A percentile compares a stretch with the other conserved stretches of the same genome.
These are phyloP conservation scores for Hypsizygus marmoreus DNA, from an alignment of 768 basidiomycete genomes.

Conservation along the genomic window DNA sequence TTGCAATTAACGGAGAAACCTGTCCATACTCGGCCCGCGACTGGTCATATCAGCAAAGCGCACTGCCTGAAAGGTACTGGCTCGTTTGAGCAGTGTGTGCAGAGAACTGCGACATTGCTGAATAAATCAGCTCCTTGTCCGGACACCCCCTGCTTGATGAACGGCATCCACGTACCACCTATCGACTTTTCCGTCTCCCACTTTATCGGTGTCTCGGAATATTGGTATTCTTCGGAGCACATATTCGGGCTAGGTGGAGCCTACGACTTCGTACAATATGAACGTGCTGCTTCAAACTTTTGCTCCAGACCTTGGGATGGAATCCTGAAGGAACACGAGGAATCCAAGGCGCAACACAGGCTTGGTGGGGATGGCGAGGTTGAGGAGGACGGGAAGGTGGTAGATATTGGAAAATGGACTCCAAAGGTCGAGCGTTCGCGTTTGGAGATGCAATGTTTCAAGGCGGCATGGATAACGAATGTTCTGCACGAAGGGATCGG, in stretches of 20 bases:
- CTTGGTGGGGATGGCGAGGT: conserved; percentile 71
- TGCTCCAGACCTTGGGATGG: conserved; percentile 79
- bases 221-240: conserved; percentile 99
- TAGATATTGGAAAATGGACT: conserved; percentile 71
- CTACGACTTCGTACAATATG: conserved; percentile 96
- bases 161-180: conserved; percentile 89
- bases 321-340: conserved; percentile 70
- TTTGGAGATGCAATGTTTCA: conserved; percentile 98
- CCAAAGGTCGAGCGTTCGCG: conserved; percentile 78
- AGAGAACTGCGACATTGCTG: conserved; percentile 70
- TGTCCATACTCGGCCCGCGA: conserved; percentile 39
- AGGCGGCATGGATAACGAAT: conserved; percentile 97
- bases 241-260: conserved; percentile 93
- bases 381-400: conserved; percentile 55
- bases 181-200: conserved; percentile 93
- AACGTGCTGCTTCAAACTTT: conserved; percentile 86
- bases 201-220: conserved; percentile 97
- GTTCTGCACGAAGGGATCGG: conserved; percentile 96
- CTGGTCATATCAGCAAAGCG: conserved; percentile 46
- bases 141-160: conserved; percentile 87
- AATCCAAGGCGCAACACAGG: conserved; percentile 44
- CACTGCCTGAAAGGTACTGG: conserved; percentile 84
- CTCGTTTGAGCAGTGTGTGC: conserved; percentile 84
- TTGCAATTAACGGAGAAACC: conserved; percentile 64
- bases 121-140: conserved; percentile 85